Conservation (phyloP, 1,284 basidiomycete genomes). For the Cutaneotrichosporon sp. region DNA sequence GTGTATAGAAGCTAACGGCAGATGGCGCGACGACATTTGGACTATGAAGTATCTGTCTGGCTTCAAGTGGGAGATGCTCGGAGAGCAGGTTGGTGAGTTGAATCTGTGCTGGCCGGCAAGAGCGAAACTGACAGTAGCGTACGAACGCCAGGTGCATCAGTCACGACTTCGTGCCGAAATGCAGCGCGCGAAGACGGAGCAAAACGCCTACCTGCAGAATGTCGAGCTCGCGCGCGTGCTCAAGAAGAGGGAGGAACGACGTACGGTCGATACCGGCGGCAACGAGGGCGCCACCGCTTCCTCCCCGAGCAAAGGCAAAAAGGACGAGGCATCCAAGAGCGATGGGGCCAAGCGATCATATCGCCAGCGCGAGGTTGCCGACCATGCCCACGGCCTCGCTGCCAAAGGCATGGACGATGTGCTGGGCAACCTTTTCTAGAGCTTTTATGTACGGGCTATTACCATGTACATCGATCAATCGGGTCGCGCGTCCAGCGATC, state of each 20-base stretch:
- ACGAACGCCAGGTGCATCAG: slow-evolving; percentile 83
- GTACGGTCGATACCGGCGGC: slow-evolving; percentile 28
- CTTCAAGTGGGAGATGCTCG: slow-evolving; percentile 99
- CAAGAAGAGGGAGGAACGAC: slow-evolving; percentile 75
- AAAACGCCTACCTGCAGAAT: slow-evolving; percentile 87
- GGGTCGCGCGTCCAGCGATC: background rate
- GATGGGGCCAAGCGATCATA: slow-evolving; percentile 17
- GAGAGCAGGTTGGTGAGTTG: slow-evolving; percentile 89
- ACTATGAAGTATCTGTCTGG: slow-evolving; percentile 98
- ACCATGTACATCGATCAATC: background rate
- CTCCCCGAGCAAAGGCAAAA: slow-evolving; percentile 6
- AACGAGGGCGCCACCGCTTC: slow-evolving; percentile 4
- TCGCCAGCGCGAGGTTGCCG: slow-evolving; percentile 36
- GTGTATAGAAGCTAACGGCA: slow-evolving; percentile 18
- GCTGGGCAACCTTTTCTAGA: slow-evolving; percentile 38
- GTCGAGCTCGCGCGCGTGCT: slow-evolving; percentile 91
- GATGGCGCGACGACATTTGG: slow-evolving; percentile 97
- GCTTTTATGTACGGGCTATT: background rate
- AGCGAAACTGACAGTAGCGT: slow-evolving; percentile 56
- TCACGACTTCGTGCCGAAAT: slow-evolving; percentile 86
- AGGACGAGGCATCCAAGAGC: slow-evolving; percentile 9
- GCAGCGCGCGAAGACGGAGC: slow-evolving; percentile 79
- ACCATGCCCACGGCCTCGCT: slow-evolving; percentile 28
- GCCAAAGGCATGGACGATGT: slow-evolving; percentile 42
- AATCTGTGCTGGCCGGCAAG: background rate